Conservation (phyloP, 208 protist genomes). For the Leishmania aethiopica region DNA sequence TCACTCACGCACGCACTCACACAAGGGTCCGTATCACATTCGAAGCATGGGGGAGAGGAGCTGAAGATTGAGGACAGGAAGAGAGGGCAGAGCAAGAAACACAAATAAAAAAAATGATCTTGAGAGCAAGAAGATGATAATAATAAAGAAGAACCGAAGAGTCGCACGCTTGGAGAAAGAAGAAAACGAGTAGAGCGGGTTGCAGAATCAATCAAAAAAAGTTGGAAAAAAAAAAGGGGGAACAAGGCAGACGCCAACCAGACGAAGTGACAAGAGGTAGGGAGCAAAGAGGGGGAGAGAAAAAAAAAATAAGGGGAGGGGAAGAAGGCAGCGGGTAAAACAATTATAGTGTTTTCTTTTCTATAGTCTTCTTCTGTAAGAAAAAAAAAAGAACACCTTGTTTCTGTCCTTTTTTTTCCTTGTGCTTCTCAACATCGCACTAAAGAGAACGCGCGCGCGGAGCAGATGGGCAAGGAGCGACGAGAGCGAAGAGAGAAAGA, state of each 20-base stretch:
- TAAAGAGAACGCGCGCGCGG: not conserved
- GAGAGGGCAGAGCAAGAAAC: not conserved
- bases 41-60: not conserved
- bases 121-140: not conserved
- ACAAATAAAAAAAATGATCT: not conserved
- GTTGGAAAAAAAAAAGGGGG: not conserved
- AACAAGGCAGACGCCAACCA: not conserved
- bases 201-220: not conserved
- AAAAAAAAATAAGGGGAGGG: not conserved
- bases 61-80: not conserved
- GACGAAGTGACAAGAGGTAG: not conserved
- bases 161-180: not conserved
- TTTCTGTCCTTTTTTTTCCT: not conserved
- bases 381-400: not conserved
- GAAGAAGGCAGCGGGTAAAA: not conserved
- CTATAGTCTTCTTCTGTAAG: not conserved
- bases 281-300: not conserved
- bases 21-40: not conserved
- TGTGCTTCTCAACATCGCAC: not conserved
- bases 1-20: not conserved
- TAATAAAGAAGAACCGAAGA: not conserved
- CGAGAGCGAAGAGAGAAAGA: not conserved
- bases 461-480: not conserved
- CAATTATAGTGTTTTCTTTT: not conserved
- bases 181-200: not conserved